phyloP scores from a whole-genome alignment of 805 yeast genomes.

The Vanderwaltozyma yarrowii region DNA sequence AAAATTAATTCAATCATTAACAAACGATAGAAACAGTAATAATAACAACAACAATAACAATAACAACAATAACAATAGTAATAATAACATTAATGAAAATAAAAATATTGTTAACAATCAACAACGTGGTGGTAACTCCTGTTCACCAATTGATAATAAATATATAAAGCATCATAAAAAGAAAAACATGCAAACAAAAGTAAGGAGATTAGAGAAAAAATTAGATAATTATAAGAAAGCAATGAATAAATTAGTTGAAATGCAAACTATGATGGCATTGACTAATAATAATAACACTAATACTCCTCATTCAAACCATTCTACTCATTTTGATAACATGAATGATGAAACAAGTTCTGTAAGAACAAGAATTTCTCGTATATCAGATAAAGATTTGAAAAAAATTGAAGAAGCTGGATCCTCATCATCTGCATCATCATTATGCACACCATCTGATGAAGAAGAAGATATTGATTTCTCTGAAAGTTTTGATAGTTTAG shows the following conservation, averaged over 20 bases:
- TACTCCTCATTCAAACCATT: too few relatives aligned
- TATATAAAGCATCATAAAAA: slow-evolving; percentile 1
- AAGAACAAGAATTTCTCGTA: slow-evolving; percentile 16
- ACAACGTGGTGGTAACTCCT: too few relatives aligned
- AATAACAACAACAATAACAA: background rate
- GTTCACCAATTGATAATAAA: background rate
- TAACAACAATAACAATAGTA: too few relatives aligned
- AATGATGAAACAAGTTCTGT: slow-evolving; percentile 3
- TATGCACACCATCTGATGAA: slow-evolving; percentile 4
- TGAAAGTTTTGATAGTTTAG: background rate
- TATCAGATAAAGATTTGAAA: slow-evolving; percentile 17
- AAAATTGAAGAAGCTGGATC: slow-evolving; percentile 20
- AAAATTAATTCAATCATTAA: slow-evolving; percentile 22
- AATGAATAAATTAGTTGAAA: slow-evolving; percentile 14
- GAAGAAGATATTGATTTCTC: slow-evolving; percentile 4
- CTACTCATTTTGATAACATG: background rate
- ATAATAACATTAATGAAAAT: too few relatives aligned
- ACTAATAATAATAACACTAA: background rate
- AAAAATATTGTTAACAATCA: too few relatives aligned
- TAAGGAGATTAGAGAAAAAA: slow-evolving; percentile 22
- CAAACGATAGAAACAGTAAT: background rate
- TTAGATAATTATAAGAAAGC: slow-evolving; percentile 21
- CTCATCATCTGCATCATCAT: slow-evolving; percentile 11
- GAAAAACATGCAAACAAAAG: slow-evolving; percentile 18
- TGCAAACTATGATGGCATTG: slow-evolving; percentile 1